Base-by-base conservation (phyloP, 441 rosid genomes). In the Kokia cookei region DNA sequence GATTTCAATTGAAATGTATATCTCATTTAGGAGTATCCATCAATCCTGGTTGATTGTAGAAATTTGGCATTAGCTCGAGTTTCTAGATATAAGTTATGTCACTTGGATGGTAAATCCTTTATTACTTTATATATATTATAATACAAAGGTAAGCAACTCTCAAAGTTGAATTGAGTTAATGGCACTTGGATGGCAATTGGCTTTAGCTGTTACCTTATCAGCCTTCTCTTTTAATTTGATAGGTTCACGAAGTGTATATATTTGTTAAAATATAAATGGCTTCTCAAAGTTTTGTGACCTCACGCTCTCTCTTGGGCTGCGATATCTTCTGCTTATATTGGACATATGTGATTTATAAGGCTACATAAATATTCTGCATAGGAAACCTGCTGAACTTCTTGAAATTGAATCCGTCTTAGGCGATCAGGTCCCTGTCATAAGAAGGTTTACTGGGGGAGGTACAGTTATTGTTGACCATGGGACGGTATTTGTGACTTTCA, bases 391-490 rank as follows among this genome's bases (percentile, higher is more conserved):
- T 63, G 89, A 93, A 67, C 91, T 91, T 65, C 77, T 93, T 77
- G 90, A 93, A 72, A 78, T 86, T 82, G 80, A 76, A 64, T 80
- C 82, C 26, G 93, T 93, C 27, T 77, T 91, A 65, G 81, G 69
- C 65, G 86, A 90, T 77, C 83, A 72, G 78, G 73, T 89, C 82
- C 95, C 98, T 32, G 93, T 93, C 5, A 83, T 91, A 53, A 90
- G 84, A 79, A 80, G 98, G 79, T 92, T 92, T 76, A 88, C 91
- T 0, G 97, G 98, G 72, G 97, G 98, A 73, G 98, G 97, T 71
- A 94, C 98, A 69, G 97, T 94, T 81, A 77, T 91, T 74, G 97
- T 94, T 35, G 97, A 94, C 63, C 32, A 70, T 6, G 91, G 85
- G 70, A 91, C 97, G 29, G 7, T 94, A 54, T 94, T 92, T 81